Percentiles rank a stretch among this genome's conserved stretches.
Evolutionary conservation across 192 early-diverging fungal species (phyloP).

Genomic region (Entrophospora sp.): DNA sequence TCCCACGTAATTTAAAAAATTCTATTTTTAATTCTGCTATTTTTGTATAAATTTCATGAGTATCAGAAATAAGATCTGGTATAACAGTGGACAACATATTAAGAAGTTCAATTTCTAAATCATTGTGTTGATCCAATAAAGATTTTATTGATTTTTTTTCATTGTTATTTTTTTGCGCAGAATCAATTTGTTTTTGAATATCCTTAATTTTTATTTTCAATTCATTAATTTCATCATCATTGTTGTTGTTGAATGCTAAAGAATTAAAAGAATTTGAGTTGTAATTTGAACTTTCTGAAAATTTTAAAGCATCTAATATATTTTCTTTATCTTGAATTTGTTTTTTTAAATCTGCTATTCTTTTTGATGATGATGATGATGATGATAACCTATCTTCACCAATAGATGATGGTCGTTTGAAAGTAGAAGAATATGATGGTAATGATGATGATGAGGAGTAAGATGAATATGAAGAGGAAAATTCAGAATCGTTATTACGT

Average conservation of each 20-base stretch:
- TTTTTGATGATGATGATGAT: too few species aligned
- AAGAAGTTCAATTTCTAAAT: constrained; percentile 36
- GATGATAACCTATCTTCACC: constrained; percentile 13
- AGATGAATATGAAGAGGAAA: background rate
- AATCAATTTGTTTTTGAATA: constrained; percentile 24
- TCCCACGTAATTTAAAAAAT: constrained; percentile 27
- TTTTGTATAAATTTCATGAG: constrained; percentile 37
- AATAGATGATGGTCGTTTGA: background rate
- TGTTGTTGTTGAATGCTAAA: too few species aligned
- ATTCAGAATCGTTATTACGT: too few species aligned
- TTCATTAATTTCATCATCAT: constrained; percentile 34
- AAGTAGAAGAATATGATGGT: constrained; percentile 12
- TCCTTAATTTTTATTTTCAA: constrained; percentile 34
- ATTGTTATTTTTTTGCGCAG: constrained; percentile 22
- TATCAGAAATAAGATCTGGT: constrained; percentile 28
- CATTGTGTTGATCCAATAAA: constrained; percentile 38
- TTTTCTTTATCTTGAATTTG: constrained; percentile 32
- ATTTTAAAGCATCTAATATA: constrained; percentile 28
- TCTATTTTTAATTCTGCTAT: constrained; percentile 36
- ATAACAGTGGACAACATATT: constrained; percentile 30
- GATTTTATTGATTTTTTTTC: constrained; percentile 33
- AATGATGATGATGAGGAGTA: background rate
- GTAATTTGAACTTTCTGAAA: background rate
- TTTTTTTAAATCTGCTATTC: constrained; percentile 26
- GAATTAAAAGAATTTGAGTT: too few species aligned